A percentile compares a stretch with the other conserved stretches of the same genome.
These are phyloP conservation scores for Entophlyctis luteolus DNA, from an alignment of 192 early-diverging fungal species.

Conservation along the genomic window DNA sequence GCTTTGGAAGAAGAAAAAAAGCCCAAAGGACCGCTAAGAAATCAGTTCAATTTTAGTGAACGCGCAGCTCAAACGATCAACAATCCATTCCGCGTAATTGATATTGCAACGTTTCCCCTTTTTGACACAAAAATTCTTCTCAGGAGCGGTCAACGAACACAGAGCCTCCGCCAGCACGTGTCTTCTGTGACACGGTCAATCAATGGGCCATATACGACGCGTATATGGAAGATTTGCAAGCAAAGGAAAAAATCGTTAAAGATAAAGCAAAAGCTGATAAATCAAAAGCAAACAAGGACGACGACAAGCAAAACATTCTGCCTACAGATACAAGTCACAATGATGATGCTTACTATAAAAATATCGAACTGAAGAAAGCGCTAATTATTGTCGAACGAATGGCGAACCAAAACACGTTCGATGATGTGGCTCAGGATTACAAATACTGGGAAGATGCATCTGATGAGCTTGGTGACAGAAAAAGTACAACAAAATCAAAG, in stretches of 20 bases:
- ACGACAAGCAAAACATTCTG: slow-evolving; percentile 47
- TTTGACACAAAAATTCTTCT: neutral
- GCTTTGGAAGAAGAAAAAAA: slow-evolving; percentile 46
- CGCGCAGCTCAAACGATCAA: slow-evolving; percentile 58
- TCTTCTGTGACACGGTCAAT: slow-evolving; percentile 52
- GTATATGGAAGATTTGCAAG: slow-evolving; percentile 55
- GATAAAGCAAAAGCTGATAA: slow-evolving; percentile 51
- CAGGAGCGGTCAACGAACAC: slow-evolving; percentile 61
- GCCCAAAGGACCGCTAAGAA: slow-evolving; percentile 43
- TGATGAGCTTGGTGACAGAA: slow-evolving; percentile 52
- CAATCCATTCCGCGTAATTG: slow-evolving; percentile 51
- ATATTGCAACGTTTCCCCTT: neutral
- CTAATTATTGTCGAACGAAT: slow-evolving; percentile 57
- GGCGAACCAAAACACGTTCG: slow-evolving; percentile 67
- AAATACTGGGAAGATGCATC: slow-evolving; percentile 66
- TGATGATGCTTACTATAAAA: slow-evolving; percentile 59
- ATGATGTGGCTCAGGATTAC: slow-evolving; percentile 63
- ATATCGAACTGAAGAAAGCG: slow-evolving; percentile 51
- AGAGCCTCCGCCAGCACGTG: slow-evolving; percentile 56
- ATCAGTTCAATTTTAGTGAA: slow-evolving; percentile 65
- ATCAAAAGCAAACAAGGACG: slow-evolving; percentile 53
- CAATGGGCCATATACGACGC: slow-evolving; percentile 65
- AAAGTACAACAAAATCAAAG: slow-evolving; percentile 30
- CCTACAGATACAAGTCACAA: slow-evolving; percentile 44
- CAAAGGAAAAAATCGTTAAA: slow-evolving; percentile 57